Evolutionary conservation across 257 asterid species (phyloP), one percentile per base, ranked within the genome.

Genomic region (Eucommia ulmoides): DNA sequence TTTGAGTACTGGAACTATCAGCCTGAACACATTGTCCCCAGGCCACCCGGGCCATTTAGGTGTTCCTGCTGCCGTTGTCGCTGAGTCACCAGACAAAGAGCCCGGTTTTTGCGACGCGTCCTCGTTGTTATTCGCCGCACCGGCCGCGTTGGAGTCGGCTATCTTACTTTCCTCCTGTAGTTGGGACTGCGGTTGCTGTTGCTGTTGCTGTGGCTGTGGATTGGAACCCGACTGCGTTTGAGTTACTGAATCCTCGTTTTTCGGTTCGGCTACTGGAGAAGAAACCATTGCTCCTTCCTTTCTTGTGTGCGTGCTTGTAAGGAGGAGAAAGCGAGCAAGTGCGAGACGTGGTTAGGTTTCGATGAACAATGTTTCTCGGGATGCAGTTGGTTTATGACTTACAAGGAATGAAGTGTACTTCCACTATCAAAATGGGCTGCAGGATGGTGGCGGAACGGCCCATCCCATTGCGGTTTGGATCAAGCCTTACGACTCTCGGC

Each of bases 11-110:
- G 44, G 44, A 5, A 35, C 44, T 35, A 35, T 35, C 2, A 35
- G 44, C 44, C 44, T 5, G 11, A 35, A 35, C 44, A 35, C 44
- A 17, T 35, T 35, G 44, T 35, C 11, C 16, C 44, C 44, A 10
- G 44, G 44, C 44, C 44, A 35, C 3, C 44, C 44, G 9, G 44
- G 44, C 44, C 44, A 35, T 9, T 35, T 35, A 26, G 68, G 70
- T 63, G 60, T 64, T 10, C 55, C 35, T 60, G 65, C 75, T 45
- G 59, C 65, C 58, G 56, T 18, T 9, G 44, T 29, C 38, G 38
- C 38, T 29, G 38, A 29, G 38, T 29, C 38, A 29, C 38, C 38
- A 14, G 10, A 29, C 7, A 14, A 0, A 6, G 38, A 6, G 12
- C 10, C 12, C 12, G 38, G n/a, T 29, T 29, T 8, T 6, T 8